These are phyloP conservation scores for Eimeria praecox DNA, from an alignment of 169 alveolate species.

Conservation along the genomic window DNA sequence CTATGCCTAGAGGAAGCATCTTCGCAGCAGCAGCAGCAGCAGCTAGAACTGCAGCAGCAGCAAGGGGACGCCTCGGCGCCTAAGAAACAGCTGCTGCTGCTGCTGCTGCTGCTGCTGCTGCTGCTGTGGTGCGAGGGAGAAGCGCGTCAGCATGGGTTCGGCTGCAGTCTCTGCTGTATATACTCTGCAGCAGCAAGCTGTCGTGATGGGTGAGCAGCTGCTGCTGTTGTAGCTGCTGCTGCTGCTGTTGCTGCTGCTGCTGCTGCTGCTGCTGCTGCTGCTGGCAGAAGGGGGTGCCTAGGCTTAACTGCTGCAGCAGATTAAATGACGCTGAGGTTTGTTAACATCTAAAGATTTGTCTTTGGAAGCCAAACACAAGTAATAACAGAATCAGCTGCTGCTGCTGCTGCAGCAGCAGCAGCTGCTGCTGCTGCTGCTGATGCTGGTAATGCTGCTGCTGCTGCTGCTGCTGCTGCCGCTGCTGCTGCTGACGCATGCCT, in stretches of 20 bases:
- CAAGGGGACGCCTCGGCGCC: slow-evolving; percentile 21
- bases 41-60: neutral
- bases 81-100: neutral
- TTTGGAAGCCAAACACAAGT: neutral
- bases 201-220: neutral
- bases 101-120: slow-evolving; percentile 20
- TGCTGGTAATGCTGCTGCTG: neutral
- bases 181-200: neutral
- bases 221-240: neutral
- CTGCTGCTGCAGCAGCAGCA: neutral
- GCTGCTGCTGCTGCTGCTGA: slow-evolving; percentile 11
- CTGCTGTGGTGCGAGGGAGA: neutral
- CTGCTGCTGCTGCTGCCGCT: neutral
- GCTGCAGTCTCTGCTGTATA: neutral
- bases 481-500: neutral
- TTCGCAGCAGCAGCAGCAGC: slow-evolving; percentile 31
- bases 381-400: neutral
- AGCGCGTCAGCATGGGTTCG: slow-evolving; percentile 2
- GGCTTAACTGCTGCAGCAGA: neutral
- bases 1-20: slow-evolving; percentile 15
- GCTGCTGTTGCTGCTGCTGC: neutral
- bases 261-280: neutral
- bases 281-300: neutral
- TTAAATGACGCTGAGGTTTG: neutral
- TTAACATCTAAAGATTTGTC: neutral